Evolutionary conservation across 2,329 filamentous ascomycete genomes (phyloP).

Genomic region (Fusarium continuum): DNA sequence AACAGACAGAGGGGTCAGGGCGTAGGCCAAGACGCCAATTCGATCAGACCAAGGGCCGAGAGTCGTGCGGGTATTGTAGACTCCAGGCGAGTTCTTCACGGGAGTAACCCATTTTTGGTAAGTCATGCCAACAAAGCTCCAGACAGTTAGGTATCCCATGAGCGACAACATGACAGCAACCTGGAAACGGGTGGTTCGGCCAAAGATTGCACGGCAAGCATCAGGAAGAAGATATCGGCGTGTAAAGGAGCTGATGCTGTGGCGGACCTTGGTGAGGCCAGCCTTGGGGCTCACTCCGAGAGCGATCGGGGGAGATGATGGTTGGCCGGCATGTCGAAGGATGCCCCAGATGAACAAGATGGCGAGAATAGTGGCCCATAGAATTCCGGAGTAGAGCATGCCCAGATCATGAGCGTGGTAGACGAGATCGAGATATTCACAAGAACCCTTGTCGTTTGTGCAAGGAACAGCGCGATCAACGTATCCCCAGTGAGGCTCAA

Average conservation of each 20-base stretch:
- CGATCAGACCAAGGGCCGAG: slow-evolving; percentile 76
- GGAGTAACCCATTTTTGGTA: slow-evolving; percentile 78
- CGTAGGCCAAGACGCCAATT: slow-evolving; percentile 76
- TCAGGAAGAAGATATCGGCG: slow-evolving; percentile 70
- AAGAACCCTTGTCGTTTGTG: slow-evolving; percentile 57
- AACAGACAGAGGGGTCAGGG: slow-evolving; percentile 75
- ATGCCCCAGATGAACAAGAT: slow-evolving; percentile 56
- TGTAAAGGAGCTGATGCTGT: slow-evolving; percentile 52
- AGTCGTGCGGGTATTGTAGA: slow-evolving; percentile 71
- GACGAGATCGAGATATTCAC: slow-evolving; percentile 61
- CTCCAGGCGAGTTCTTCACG: slow-evolving; percentile 61
- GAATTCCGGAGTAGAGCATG: slow-evolving; percentile 60
- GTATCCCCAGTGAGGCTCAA: slow-evolving; percentile 59
- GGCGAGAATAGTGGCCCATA: slow-evolving; percentile 58
- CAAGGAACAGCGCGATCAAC: slow-evolving; percentile 57
- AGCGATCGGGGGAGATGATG: slow-evolving; percentile 35
- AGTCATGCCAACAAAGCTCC: slow-evolving; percentile 73
- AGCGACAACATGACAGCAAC: slow-evolving; percentile 68
- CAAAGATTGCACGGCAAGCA: slow-evolving; percentile 66
- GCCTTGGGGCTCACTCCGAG: slow-evolving; percentile 37
- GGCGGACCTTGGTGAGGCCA: slow-evolving; percentile 43
- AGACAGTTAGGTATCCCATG: slow-evolving; percentile 70
- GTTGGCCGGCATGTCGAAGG: slow-evolving; percentile 39
- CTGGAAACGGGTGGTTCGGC: slow-evolving; percentile 74
- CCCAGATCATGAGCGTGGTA: slow-evolving; percentile 59